These are phyloP conservation scores for Ichthyophthirius multifiliis DNA, from an alignment of 169 alveolate genomes.

Conservation along the genomic window DNA sequence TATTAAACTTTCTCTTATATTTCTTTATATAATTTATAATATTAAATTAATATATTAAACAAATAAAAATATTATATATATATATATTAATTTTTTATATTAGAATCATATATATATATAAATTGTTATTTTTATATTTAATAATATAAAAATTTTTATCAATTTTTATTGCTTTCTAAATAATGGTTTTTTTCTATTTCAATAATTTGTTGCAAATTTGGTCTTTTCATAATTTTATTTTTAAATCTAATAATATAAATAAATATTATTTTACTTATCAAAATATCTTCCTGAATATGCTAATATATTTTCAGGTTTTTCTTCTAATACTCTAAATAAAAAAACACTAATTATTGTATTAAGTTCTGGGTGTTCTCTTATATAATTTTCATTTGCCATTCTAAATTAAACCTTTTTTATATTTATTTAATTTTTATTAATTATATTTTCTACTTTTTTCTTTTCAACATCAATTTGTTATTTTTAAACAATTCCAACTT, in stretches of 20 bases:
- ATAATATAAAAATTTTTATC: not conserved
- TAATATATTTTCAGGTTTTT: constrained; percentile 66
- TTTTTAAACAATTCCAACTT: constrained; percentile 55
- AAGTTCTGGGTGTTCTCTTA: constrained; percentile 71
- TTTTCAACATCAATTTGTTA: constrained; percentile 63
- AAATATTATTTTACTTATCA: constrained; percentile 40
- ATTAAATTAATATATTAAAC: too few species aligned
- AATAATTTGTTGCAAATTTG: constrained; percentile 26
- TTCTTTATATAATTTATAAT: too few species aligned
- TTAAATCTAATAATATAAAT: not conserved
- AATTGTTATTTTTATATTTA: not conserved
- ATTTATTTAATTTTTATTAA: constrained; percentile 11
- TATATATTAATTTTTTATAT: too few species aligned
- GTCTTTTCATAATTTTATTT: not conserved
- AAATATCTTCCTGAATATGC: constrained; percentile 71
- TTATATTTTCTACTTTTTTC: constrained; percentile 47
- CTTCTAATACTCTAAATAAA: constrained; percentile 66
- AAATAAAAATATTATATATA: too few species aligned
- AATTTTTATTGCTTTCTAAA: constrained; percentile 13
- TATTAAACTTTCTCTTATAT: too few species aligned
- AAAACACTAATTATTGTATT: constrained; percentile 52
- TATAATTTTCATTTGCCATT: constrained; percentile 65
- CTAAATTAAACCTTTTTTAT: constrained; percentile 51
- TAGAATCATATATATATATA: not conserved
- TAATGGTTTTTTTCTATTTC: constrained; percentile 34